Evolutionary conservation across 495 filamentous ascomycete species (phyloP), one percentile per base, ranked within the genome.

Genomic region (Xylaria palmicola): DNA sequence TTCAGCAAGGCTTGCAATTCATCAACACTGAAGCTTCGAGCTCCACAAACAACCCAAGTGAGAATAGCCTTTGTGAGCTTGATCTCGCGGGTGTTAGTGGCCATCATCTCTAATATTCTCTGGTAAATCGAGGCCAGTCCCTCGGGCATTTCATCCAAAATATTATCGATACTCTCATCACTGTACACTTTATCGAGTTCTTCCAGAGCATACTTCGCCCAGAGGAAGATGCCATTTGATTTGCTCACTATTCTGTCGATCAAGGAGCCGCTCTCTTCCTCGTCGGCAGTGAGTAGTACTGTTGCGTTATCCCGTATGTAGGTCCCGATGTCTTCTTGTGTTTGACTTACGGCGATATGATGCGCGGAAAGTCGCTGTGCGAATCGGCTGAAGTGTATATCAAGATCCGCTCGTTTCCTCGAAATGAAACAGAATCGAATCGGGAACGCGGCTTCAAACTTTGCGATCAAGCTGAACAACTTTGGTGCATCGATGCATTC

Each of bases 41-140:
- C 37, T 17, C 56, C 22, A 32, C 34, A 56, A 5, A 51, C 29
- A 20, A 52, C 24, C 67, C 65, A 69, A 1, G 30, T 58, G 9
- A 65, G 53, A 48, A 69, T 65, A 7, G 61, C 47, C 29, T 65
- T 56, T 9, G 64, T 49, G 6, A 66, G 34, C 17, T 30, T 29
- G 17, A 50, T 61, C 7, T 43, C 60, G 1, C 27, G 39, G 2
- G 13, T 34, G 6, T 12, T 27, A 8, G 55, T 10, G 6, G 52
- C 40, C 60, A 64, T 64, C 10, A 2, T 19, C n/a, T 49, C n/a
- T 6, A 64, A 4, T 0, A 54, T 64, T 15, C 6, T 41, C 12
- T 4, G 3, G 32, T 69, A 69, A 1, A 62, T 48, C 1, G 15
- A n/a, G 9, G 45, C 36, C 67, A 69, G 62, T 10, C 48, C 59